These are phyloP conservation scores for Cercospora janseana DNA, from an alignment of 2,329 filamentous ascomycete species.

Conservation along the genomic window DNA sequence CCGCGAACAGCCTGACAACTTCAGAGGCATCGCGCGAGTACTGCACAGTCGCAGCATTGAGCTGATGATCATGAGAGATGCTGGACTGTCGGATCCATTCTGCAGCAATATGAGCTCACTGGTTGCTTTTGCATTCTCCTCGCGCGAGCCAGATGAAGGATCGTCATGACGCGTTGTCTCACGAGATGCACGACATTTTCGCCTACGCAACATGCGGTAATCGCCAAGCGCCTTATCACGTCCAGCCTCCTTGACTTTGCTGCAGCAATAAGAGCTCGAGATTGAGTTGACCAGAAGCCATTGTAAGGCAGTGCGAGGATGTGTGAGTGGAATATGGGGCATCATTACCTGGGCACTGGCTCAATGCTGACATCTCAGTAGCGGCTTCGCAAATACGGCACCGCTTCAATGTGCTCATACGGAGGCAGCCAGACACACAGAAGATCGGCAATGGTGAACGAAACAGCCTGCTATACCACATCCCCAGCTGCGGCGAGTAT, in stretches of 20 bases:
- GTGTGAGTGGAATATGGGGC: neutral
- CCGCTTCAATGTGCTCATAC: slow-evolving; percentile 14
- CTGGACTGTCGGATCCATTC: too few relatives aligned
- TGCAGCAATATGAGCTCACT: too few relatives aligned
- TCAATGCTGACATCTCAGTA: neutral
- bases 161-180: slow-evolving; percentile 1
- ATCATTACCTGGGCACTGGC: too few relatives aligned
- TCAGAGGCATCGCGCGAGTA: too few relatives aligned
- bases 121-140: neutral
- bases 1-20: too few relatives aligned
- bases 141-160: too few relatives aligned
- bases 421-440: slow-evolving; percentile 8
- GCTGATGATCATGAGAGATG: too few relatives aligned
- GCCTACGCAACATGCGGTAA: slow-evolving; percentile 4
- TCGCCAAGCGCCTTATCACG: slow-evolving; percentile 4
- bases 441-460: slow-evolving; percentile 17
- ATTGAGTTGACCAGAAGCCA: neutral
- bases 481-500: slow-evolving; percentile 13
- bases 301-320: too few relatives aligned
- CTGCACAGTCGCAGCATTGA: too few relatives aligned
- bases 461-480: slow-evolving; percentile 12
- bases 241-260: neutral
- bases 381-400: slow-evolving; percentile 19
- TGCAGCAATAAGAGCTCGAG: neutral
- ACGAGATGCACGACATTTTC: neutral